Conservation (phyloP, 345 rosid species). For the Dimocarpus longan region DNA sequence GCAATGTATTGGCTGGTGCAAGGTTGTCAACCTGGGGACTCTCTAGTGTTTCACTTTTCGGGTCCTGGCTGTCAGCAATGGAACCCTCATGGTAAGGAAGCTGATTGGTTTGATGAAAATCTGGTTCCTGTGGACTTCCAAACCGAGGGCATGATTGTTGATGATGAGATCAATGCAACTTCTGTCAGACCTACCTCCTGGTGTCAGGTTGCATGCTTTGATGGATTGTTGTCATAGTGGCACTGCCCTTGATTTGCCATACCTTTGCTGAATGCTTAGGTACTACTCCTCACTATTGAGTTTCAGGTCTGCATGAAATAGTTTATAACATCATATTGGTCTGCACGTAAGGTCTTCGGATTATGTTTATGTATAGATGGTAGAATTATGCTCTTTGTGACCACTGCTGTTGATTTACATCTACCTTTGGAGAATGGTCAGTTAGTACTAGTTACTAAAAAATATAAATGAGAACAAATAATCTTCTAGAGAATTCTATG, state of each 20-base stretch:
- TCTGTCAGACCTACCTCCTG: conserved; percentile 75
- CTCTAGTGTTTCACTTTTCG: conserved; percentile 82
- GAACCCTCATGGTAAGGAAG: conserved; percentile 80
- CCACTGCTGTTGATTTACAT: too few relatives aligned
- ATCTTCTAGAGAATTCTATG: background rate
- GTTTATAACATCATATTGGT: too few relatives aligned
- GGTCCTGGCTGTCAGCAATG: conserved; percentile 84
- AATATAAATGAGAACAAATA: background rate
- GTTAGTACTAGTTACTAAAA: too few relatives aligned
- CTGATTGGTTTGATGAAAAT: conserved; percentile 88
- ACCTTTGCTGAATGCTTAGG: conserved; percentile 86
- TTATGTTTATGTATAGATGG: too few relatives aligned
- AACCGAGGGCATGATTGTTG: conserved; percentile 96
- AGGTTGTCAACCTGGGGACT: conserved; percentile 88
- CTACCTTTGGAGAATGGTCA: too few relatives aligned
- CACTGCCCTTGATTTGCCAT: conserved; percentile 80
- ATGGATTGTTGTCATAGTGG: conserved; percentile 93
- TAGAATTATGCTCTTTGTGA: too few relatives aligned
- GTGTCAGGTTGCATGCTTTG: conserved; percentile 79
- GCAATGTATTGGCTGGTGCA: conserved; percentile 89
- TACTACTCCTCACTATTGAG: conserved; percentile 18
- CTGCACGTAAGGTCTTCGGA: too few relatives aligned
- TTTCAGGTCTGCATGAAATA: background rate
- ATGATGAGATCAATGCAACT: conserved; percentile 79
- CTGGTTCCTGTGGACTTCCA: conserved; percentile 87